Percentiles rank a stretch among this genome's conserved stretches.
These are phyloP conservation scores for Trametes sp. DNA, from an alignment of 1,284 basidiomycete genomes.

Conservation along the genomic window DNA sequence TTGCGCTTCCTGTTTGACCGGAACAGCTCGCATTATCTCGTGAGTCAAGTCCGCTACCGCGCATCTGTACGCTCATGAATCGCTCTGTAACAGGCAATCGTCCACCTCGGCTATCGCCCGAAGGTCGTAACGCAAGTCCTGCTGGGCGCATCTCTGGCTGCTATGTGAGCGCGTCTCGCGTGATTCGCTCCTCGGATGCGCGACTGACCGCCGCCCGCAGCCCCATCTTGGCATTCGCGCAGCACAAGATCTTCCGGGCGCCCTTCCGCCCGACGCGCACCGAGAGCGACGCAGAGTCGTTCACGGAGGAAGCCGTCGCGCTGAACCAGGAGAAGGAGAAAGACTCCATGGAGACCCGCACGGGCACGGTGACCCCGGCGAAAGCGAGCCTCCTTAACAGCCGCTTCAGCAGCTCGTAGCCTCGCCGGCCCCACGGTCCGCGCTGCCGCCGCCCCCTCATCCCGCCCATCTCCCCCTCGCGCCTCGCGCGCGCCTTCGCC, in stretches of 20 bases:
- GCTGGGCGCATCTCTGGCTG: slow-evolving; percentile 53
- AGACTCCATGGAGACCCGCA: slow-evolving; percentile 1
- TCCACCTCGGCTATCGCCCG: slow-evolving; percentile 54
- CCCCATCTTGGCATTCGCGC: slow-evolving; percentile 38
- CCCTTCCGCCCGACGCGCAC: slow-evolving; percentile 31
- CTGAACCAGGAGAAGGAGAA: slow-evolving; percentile 9
- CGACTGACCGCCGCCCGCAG: slow-evolving; percentile 25
- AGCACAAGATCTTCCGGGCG: slow-evolving; percentile 42
- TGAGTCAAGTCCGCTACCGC: slow-evolving; percentile 42
- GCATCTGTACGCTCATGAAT: neutral
- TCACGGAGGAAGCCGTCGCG: slow-evolving; percentile 12
- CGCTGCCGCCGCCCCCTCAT: neutral
- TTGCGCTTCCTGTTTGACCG: slow-evolving; percentile 69
- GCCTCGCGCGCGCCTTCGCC: neutral
- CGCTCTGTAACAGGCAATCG: slow-evolving; percentile 49
- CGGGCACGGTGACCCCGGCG: neutral
- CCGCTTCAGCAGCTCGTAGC: slow-evolving; percentile 24
- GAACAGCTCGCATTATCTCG: slow-evolving; percentile 62
- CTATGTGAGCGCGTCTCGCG: slow-evolving; percentile 17
- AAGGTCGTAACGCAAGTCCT: slow-evolving; percentile 52
- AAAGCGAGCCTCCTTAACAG: slow-evolving; percentile 24
- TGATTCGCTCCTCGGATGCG: neutral
- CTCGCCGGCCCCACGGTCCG: neutral
- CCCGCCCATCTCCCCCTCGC: neutral
- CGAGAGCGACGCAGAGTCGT: slow-evolving; percentile 10